Evolutionary conservation across 2,329 filamentous ascomycete species (phyloP).

Genomic region (Claviceps africana): DNA sequence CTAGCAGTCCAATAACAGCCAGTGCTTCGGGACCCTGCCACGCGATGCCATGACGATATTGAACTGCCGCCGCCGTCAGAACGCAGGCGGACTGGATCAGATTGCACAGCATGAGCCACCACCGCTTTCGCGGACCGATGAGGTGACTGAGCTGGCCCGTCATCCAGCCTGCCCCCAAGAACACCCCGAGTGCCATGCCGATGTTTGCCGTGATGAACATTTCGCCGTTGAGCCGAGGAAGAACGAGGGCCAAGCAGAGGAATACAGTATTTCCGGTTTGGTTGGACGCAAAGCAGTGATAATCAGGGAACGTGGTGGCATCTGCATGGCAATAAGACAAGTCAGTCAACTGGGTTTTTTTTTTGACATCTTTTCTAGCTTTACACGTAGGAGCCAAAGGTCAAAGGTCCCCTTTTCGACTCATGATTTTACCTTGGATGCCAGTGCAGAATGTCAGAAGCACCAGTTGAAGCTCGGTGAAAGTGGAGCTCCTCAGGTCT

Average conservation of each 20-base stretch:
- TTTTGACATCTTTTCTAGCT: neutral
- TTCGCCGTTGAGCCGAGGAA: slow-evolving; percentile 31
- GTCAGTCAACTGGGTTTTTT: neutral
- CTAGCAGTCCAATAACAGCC: slow-evolving; percentile 34
- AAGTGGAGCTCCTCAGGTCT: slow-evolving; percentile 23
- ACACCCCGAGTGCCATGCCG: slow-evolving; percentile 38
- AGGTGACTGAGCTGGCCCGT: slow-evolving; percentile 43
- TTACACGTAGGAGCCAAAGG: neutral
- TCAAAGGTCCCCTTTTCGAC: neutral
- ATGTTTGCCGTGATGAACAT: slow-evolving; percentile 41
- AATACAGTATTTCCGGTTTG: slow-evolving; percentile 54
- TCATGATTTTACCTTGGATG: slow-evolving; percentile 26
- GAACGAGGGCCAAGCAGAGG: slow-evolving; percentile 35
- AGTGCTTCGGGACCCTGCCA: slow-evolving; percentile 25
- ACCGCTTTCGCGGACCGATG: slow-evolving; percentile 33
- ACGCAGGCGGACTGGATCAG: slow-evolving; percentile 40
- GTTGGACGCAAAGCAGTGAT: slow-evolving; percentile 49
- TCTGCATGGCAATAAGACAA: slow-evolving; percentile 19
- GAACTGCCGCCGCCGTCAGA: slow-evolving; percentile 36
- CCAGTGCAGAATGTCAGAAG: slow-evolving; percentile 36
- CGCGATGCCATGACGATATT: slow-evolving; percentile 25
- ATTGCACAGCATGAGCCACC: slow-evolving; percentile 42
- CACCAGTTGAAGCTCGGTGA: slow-evolving; percentile 32
- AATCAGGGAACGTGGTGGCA: slow-evolving; percentile 46
- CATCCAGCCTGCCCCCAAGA: slow-evolving; percentile 38